Conservation (phyloP, 1,139 yeast species). For the Pichia sp. region DNA sequence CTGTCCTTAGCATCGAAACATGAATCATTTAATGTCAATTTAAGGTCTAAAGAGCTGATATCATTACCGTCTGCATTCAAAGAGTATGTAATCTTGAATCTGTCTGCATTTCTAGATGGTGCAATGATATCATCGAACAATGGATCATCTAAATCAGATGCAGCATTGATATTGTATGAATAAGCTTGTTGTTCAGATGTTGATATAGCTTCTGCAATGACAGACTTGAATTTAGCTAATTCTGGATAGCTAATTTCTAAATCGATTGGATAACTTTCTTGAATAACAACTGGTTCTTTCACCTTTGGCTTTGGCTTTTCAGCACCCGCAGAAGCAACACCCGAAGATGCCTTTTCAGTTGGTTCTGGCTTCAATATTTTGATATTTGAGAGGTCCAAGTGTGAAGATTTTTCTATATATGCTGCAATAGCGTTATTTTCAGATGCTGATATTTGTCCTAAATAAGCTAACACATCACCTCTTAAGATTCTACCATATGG, state of each 20-base stretch:
- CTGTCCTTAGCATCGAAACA: slow-evolving; percentile 43
- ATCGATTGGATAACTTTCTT: slow-evolving; percentile 10
- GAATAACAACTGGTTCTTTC: slow-evolving; percentile 18
- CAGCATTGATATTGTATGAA: slow-evolving; percentile 40
- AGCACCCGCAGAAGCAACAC: too few relatives aligned
- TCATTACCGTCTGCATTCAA: slow-evolving; percentile 22
- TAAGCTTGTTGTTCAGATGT: slow-evolving; percentile 80
- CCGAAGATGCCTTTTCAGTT: slow-evolving; percentile 16
- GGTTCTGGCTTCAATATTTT: slow-evolving; percentile 43
- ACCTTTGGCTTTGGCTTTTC: slow-evolving; percentile 14
- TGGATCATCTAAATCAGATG: slow-evolving; percentile 64
- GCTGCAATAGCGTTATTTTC: slow-evolving; percentile 53
- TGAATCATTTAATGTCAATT: slow-evolving; percentile 47
- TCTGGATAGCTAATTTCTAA: slow-evolving; percentile 13
- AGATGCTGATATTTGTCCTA: slow-evolving; percentile 66
- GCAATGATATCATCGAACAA: slow-evolving; percentile 76
- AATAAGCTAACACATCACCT: slow-evolving; percentile 86
- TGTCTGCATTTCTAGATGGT: slow-evolving; percentile 58
- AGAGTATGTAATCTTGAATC: slow-evolving; percentile 46
- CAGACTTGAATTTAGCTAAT: slow-evolving; percentile 8
- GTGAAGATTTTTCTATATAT: slow-evolving; percentile 56
- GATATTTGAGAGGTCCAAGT: slow-evolving; percentile 76
- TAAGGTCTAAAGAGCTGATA: slow-evolving; percentile 35
- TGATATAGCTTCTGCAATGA: slow-evolving; percentile 22
- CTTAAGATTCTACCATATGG: slow-evolving; percentile 83